Base-by-base conservation (phyloP, 371 early-diverging fungal species). In the Mortierella sp. region DNA sequence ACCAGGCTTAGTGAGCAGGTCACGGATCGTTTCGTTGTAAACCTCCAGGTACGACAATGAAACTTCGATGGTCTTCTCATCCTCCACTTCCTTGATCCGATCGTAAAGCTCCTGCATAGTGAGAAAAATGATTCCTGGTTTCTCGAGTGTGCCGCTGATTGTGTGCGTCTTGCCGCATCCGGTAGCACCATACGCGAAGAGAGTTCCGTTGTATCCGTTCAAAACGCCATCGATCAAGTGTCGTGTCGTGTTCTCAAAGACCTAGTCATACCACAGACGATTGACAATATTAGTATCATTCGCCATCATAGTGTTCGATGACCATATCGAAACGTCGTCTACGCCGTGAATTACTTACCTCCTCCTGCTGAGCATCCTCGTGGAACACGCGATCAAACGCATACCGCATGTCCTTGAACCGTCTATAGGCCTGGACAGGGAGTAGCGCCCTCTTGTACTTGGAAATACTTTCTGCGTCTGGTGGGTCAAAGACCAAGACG, bases 1-100 rank as follows among this genome's bases (percentile, higher is more conserved):
- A 38, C 77, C 81, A 21, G 77, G 65, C 8, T 63, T 76, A 11
- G 70, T 78, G 55, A 98, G 90, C 74, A 99, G 87, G 83, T 99
- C 99, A 14, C 96, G 92, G 46, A 99, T 96, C 24, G 95, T 95
- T 84, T 99, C 99, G 77, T 99, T 99, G 89, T 99, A 99, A 44
- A 99, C 95, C 86, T 99, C 99, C 73, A 98, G 88, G 78, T 97
- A 98, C 0, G 96, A 96, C 11, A 98, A 72, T n/a, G 93, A 87
- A 5, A 93, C 89, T 70, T 89, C 89, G 29, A 89, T 77, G 1
- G 88, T 82, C 56, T 88, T 89, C 63, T 92, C 92, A 72, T 91
- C 89, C 48, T 89, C 88, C 24, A 82, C 79, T 0, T 82, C 84
- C 43, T 88, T 74, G 14, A 96, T 91, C 14, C 92, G 87, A 35